A percentile compares a stretch with the other conserved stretches of the same genome.
These are phyloP conservation scores for Naganishia vaughanmartiniae DNA, from an alignment of 768 basidiomycete genomes.

Conservation along the genomic window DNA sequence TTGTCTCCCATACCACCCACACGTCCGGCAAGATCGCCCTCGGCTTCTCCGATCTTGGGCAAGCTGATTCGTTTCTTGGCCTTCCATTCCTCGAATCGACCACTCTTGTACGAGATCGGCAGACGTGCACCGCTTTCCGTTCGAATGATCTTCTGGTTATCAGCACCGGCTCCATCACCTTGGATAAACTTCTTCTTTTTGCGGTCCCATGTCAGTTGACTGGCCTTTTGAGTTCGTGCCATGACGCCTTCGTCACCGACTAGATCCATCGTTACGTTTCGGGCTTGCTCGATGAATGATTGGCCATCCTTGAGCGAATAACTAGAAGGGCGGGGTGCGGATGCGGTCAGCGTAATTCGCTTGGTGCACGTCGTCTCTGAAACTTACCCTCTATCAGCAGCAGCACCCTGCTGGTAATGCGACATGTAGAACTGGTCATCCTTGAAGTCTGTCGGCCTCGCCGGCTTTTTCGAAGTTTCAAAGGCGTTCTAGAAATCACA, in stretches of 20 bases:
- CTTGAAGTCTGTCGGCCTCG: constrained; percentile 56
- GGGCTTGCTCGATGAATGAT: constrained; percentile 78
- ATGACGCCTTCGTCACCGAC: constrained; percentile 69
- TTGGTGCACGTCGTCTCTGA: background rate
- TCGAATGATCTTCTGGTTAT: constrained; percentile 88
- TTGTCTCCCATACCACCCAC: constrained; percentile 57
- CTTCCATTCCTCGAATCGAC: constrained; percentile 94
- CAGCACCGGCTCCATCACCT: constrained; percentile 77
- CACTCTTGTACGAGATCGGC: constrained; percentile 87
- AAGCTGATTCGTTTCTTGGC: constrained; percentile 68
- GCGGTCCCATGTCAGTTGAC: constrained; percentile 82
- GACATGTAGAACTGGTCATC: constrained; percentile 90
- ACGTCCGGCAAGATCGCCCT: constrained; percentile 56
- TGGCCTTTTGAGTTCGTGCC: constrained; percentile 55
- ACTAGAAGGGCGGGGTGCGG: constrained; percentile 53
- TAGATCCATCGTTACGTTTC: constrained; percentile 75
- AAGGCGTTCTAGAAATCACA: constrained; percentile 62
- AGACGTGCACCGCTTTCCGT: constrained; percentile 88
- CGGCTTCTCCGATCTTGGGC: constrained; percentile 79
- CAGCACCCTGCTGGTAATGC: constrained; percentile 80
- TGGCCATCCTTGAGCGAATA: constrained; percentile 87
- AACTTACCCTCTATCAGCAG: constrained; percentile 82
- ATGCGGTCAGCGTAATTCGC: background rate
- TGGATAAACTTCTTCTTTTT: constrained; percentile 92
- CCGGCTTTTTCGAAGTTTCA: constrained; percentile 58